A percentile compares a stretch with the other conserved stretches of the same genome.
Evolutionary conservation across 768 basidiomycete species (phyloP).

Genomic region (Auricularia sp.): DNA sequence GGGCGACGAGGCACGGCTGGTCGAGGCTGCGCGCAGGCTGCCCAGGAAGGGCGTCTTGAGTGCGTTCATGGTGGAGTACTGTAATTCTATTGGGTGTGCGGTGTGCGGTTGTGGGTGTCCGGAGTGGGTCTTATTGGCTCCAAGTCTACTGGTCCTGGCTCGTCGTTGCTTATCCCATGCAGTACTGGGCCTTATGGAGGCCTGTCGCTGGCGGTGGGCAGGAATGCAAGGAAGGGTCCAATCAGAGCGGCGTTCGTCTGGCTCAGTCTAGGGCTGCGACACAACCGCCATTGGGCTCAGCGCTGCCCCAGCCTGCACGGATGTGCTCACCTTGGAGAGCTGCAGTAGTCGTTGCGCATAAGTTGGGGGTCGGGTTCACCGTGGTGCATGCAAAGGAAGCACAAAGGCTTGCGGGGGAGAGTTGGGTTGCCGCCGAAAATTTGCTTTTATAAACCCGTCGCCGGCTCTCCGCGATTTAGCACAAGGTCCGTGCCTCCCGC

Average conservation of each 20-base stretch:
- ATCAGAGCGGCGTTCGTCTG: conserved; percentile 34
- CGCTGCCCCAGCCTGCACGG: background rate
- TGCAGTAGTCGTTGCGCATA: background rate
- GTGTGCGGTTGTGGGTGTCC: conserved; percentile 14
- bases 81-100: conserved; percentile 10
- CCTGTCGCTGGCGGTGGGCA: conserved; percentile 57
- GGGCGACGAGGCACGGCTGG: conserved; percentile 56
- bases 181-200: conserved; percentile 52
- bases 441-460: background rate
- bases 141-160: no score
- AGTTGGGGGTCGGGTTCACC: background rate
- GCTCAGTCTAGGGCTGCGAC: conserved; percentile 3
- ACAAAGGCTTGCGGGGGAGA: background rate
- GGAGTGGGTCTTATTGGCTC: no score
- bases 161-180: conserved; percentile 8
- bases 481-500: no score
- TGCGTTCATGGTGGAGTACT: conserved; percentile 40
- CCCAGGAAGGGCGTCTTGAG: conserved; percentile 61
- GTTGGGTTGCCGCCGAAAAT: background rate
- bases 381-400: background rate
- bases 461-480: background rate
- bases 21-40: conserved; percentile 29
- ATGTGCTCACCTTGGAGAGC: background rate
- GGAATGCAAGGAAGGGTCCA: conserved; percentile 45
- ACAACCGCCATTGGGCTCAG: background rate